These are phyloP conservation scores for Psilocybe tampanensis DNA, from an alignment of 768 basidiomycete genomes.

Conservation along the genomic window DNA sequence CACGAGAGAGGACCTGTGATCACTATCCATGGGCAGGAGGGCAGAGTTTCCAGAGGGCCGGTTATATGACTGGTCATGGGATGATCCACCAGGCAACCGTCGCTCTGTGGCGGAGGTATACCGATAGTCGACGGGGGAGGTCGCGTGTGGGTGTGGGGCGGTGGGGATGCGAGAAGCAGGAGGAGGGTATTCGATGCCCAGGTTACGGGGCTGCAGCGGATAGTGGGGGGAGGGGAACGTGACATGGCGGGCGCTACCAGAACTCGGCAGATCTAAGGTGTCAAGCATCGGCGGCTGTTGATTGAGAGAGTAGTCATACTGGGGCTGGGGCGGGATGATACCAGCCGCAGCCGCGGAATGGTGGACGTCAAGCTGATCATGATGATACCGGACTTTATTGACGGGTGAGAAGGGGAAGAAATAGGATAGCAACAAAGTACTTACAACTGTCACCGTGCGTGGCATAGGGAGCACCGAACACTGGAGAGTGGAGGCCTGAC, in stretches of 20 bases:
- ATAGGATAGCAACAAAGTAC: slow-evolving; percentile 49
- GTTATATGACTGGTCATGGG: slow-evolving; percentile 47
- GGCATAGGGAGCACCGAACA: slow-evolving; percentile 53
- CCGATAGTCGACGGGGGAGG: slow-evolving; percentile 38
- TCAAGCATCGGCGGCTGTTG: slow-evolving; percentile 55
- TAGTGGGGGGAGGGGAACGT: slow-evolving; percentile 42
- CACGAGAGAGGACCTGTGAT: slow-evolving; percentile 33
- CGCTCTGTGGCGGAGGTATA: slow-evolving; percentile 39
- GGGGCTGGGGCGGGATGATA: slow-evolving; percentile 51
- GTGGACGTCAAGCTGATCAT: slow-evolving; percentile 49
- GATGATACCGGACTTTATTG: slow-evolving; percentile 74
- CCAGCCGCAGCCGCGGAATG: slow-evolving; percentile 42
- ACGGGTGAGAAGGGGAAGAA: slow-evolving; percentile 39
- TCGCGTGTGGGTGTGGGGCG: slow-evolving; percentile 28
- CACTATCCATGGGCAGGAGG: slow-evolving; percentile 29
- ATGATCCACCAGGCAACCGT: slow-evolving; percentile 46
- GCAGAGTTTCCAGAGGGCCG: slow-evolving; percentile 33
- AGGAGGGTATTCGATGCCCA: slow-evolving; percentile 44
- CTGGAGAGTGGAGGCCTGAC: slow-evolving; percentile 75
- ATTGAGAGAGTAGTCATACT: slow-evolving; percentile 52
- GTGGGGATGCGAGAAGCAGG: slow-evolving; percentile 44
- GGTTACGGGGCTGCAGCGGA: slow-evolving; percentile 43
- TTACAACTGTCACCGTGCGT: slow-evolving; percentile 55
- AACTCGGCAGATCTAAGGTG: slow-evolving; percentile 45
- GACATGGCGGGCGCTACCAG: slow-evolving; percentile 39